These are phyloP conservation scores for Chlorella sp. DNA, from an alignment of 139 green algal genomes.

Conservation along the genomic window DNA sequence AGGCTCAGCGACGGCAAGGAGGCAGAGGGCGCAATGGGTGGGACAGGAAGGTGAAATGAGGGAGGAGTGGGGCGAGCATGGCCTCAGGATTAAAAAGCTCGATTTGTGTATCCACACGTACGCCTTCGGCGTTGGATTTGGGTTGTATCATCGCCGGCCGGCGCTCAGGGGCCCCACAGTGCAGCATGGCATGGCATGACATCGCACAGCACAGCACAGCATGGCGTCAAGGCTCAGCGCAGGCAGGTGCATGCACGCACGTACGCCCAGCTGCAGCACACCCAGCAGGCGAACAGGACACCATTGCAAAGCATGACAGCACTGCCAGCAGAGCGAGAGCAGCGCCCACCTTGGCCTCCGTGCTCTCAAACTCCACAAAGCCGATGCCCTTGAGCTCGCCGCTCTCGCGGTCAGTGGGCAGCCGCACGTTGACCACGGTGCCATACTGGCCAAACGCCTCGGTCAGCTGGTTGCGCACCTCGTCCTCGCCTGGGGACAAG, in stretches of 20 bases:
- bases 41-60: neutral
- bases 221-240: neutral
- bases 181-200: neutral
- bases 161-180: too few relatives aligned
- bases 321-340: neutral
- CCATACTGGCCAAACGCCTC: slow-evolving; percentile 68
- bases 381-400: slow-evolving; percentile 79
- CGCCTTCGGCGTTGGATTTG: slow-evolving; percentile 33
- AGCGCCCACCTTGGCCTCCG: slow-evolving; percentile 58
- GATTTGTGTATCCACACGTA: slow-evolving; percentile 33
- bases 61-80: too few relatives aligned
- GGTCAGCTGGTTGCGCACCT: slow-evolving; percentile 63
- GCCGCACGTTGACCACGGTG: slow-evolving; percentile 65
- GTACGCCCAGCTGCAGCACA: neutral
- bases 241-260: neutral
- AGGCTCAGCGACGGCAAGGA: too few relatives aligned
- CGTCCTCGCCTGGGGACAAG: slow-evolving; percentile 58
- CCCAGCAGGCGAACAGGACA: neutral
- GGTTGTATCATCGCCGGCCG: slow-evolving; percentile 27
- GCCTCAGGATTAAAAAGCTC: slow-evolving; percentile 43
- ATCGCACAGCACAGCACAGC: neutral
- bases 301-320: neutral
- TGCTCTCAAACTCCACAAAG: slow-evolving; percentile 75
- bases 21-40: neutral
- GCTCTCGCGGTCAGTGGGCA: slow-evolving; percentile 79